A percentile compares a stretch with the other conserved stretches of the same genome.
phyloP scores from a whole-genome alignment of 2,329 filamentous ascomycete genomes.

The Coniochaeta ligniaria region DNA sequence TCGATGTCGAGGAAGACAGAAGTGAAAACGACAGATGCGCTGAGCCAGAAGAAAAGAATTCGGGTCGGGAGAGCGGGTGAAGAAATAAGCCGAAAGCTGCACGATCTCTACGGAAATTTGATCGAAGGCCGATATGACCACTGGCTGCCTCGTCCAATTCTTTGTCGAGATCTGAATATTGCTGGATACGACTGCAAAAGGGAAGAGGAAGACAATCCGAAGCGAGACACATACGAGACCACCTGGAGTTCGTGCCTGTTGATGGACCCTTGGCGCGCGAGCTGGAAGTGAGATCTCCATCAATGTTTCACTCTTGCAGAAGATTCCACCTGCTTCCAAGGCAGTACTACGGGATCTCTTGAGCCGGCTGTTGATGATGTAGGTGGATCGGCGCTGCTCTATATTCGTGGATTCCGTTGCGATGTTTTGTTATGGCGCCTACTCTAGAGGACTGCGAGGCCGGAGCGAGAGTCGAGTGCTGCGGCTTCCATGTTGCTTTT shows the following conservation, averaged over 20 bases:
- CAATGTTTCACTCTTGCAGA: neutral
- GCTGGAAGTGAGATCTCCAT: neutral
- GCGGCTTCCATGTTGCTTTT: neutral
- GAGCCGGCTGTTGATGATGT: neutral
- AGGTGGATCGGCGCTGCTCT: neutral
- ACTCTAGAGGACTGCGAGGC: neutral
- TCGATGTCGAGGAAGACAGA: too few species aligned
- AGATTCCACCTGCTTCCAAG: neutral
- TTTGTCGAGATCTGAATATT: neutral
- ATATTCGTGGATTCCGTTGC: neutral
- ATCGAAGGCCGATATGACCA: neutral
- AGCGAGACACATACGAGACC: neutral
- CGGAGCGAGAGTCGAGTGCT: neutral
- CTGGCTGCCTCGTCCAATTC: neutral
- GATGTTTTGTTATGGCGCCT: neutral
- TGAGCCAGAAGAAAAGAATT: neutral
- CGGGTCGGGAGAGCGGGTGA: neutral
- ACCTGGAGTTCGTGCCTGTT: neutral
- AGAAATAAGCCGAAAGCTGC: neutral
- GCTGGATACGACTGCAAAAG: neutral
- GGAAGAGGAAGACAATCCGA: neutral
- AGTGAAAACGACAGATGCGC: neutral
- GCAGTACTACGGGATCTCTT: neutral
- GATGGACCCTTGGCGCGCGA: neutral
- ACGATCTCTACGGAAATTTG: neutral